Percentiles rank a stretch among this genome's conserved stretches.
Evolutionary conservation across 306 rosid genomes (phyloP).

Genomic region (Adenanthera pavonina): DNA sequence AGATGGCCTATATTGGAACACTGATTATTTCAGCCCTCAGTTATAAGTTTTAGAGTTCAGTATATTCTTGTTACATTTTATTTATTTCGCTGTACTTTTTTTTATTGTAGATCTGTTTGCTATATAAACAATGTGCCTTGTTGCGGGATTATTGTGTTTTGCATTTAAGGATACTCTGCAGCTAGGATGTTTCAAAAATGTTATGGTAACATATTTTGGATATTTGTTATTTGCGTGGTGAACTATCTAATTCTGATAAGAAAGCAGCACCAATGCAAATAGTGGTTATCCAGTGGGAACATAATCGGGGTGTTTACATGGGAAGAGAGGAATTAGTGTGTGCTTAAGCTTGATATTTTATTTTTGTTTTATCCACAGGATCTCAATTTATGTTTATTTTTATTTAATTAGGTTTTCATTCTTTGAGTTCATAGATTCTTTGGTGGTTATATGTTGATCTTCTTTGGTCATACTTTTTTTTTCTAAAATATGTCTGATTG

Average conservation of each 20-base stretch:
- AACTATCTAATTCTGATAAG: neutral
- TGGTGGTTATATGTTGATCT: neutral
- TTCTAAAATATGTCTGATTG: neutral
- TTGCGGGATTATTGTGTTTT: neutral
- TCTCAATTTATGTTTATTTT: neutral
- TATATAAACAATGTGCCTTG: neutral
- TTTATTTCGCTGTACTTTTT: neutral
- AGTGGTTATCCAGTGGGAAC: conserved; percentile 16
- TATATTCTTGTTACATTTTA: conserved; percentile 1
- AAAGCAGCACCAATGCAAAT: conserved; percentile 6
- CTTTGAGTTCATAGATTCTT: neutral
- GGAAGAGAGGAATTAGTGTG: conserved; percentile 22
- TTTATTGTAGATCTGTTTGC: neutral
- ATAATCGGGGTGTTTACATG: neutral
- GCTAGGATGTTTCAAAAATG: conserved; percentile 2
- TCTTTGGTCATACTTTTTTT: neutral
- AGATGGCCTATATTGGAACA: neutral
- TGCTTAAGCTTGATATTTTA: neutral
- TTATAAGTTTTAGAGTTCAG: neutral
- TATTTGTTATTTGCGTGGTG: neutral
- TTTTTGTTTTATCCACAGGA: neutral
- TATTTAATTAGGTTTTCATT: neutral
- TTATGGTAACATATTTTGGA: neutral
- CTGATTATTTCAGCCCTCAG: neutral
- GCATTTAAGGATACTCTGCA: neutral